These are phyloP conservation scores for Rhizoclosmatium sp. DNA, from an alignment of 192 early-diverging fungal genomes.

Conservation along the genomic window DNA sequence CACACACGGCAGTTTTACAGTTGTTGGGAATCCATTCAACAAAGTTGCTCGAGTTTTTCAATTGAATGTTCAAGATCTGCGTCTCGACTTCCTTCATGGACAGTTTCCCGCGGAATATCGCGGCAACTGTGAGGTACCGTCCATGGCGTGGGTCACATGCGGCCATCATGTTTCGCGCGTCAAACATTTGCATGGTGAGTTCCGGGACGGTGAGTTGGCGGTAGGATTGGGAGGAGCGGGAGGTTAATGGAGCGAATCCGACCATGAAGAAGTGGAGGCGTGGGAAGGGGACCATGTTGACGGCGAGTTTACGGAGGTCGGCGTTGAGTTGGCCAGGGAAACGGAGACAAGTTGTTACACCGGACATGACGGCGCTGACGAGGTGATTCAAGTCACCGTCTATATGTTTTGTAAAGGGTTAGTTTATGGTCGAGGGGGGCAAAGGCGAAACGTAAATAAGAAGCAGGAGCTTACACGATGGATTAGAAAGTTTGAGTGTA, in stretches of 20 bases:
- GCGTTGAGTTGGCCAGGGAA: conserved; percentile 96
- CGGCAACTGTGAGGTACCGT: conserved; percentile 92
- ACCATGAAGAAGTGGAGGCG: conserved; percentile 99
- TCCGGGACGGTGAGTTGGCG: conserved; percentile 88
- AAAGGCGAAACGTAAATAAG: too few relatives aligned
- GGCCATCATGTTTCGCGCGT: conserved; percentile 99
- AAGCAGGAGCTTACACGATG: conserved; percentile 58
- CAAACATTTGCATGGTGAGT: conserved; percentile 92
- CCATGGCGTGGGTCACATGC: conserved; percentile 96
- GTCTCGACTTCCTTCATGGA: conserved; percentile 98
- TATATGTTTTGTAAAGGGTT: too few relatives aligned
- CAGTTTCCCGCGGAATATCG: conserved; percentile 95
- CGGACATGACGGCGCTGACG: conserved; percentile 96
- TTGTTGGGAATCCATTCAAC: conserved; percentile 99
- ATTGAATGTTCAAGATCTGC: conserved; percentile 95
- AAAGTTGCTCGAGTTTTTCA: conserved; percentile 98
- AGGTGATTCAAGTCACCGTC: conserved; percentile 95
- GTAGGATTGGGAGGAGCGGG: conserved; percentile 79
- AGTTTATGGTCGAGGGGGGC: too few relatives aligned
- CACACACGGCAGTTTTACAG: conserved; percentile 91
- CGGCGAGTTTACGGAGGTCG: conserved; percentile 65
- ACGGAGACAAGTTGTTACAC: conserved; percentile 95
- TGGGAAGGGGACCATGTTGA: conserved; percentile 92
- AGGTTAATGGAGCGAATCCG: conserved; percentile 93
- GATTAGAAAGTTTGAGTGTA: conserved; percentile 93